Base-by-base conservation (phyloP, 371 early-diverging fungal genomes). In the Circinella umbellata region DNA sequence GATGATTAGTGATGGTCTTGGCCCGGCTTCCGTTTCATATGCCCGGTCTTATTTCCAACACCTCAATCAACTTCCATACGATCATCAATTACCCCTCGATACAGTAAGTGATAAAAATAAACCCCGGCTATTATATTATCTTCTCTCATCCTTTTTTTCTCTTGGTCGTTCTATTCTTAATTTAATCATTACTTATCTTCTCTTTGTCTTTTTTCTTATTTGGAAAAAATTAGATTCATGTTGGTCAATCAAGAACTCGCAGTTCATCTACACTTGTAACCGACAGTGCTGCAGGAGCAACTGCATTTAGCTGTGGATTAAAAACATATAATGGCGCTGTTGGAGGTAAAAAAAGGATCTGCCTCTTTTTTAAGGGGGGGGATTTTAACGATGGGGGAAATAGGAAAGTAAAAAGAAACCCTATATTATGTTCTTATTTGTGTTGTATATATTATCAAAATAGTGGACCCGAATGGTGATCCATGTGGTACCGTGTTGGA, bases 281-380 rank as follows among this genome's bases (percentile, higher is more conserved):
- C 0, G 98, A 98, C 76, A 94, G 95, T 42, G 98, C 97, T 14
- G 96, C 98, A 14, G 98, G 96, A 3, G 98, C 97, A 5, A 96
- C 96, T 0, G 96, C 96, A 1, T 96, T 92, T 74, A 82, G 94
- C 11, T 95, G 95, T 72, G 91, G 81, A 5, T 42, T 88, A n/a
- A 95, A 95, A 83, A 87, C 94, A 0, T 94, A 92, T 80, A 96
- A 96, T 73, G 91, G 90, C 10, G 98, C 95, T 13, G 90, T 96
- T 64, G 92, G 80, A 69, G 89, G 89, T 82, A 81, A 42, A 42
- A 27, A 27, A 27, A 27, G 2, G 2, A 27, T 2, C 27, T 27
- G 2, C 27, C 27, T 27, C 27, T 27, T 27, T 27, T 27, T 27
- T 27, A 27, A 27, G 27, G 2, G 27, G 27, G 27, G 27, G 2